These are phyloP conservation scores for Boletus sp. DNA, from an alignment of 1,284 basidiomycete genomes.

Conservation along the genomic window DNA sequence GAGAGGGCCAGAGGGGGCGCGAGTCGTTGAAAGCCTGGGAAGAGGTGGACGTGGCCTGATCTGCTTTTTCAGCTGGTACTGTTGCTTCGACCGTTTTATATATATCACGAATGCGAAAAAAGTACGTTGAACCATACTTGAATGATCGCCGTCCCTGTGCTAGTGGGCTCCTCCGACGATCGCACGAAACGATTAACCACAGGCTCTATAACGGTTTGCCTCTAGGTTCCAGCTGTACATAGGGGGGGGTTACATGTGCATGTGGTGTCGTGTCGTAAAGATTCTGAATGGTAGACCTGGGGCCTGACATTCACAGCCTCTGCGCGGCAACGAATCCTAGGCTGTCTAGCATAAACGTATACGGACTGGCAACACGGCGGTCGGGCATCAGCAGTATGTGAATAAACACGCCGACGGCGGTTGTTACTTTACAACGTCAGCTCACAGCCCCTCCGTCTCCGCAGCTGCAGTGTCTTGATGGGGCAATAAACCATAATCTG, in stretches of 20 bases:
- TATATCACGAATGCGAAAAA: conserved; percentile 31
- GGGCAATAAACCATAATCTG: conserved; percentile 10
- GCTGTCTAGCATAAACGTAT: too few species aligned
- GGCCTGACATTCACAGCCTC: too few species aligned
- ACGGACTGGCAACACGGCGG: too few species aligned
- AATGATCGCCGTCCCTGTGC: conserved; percentile 3
- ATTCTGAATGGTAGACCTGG: neutral
- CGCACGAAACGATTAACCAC: neutral
- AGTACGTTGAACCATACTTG: conserved; percentile 25
- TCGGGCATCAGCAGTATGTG: too few species aligned
- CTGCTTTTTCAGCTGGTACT: conserved; percentile 20
- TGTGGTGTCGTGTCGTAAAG: neutral
- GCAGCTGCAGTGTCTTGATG: neutral
- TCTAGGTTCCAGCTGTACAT: neutral
- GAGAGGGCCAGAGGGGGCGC: too few species aligned
- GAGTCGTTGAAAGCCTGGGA: conserved; percentile 16
- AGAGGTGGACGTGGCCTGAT: conserved; percentile 19
- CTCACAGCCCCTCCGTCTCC: neutral
- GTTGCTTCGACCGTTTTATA: conserved; percentile 30
- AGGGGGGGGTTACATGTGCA: too few species aligned
- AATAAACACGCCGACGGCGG: neutral
- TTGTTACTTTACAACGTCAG: neutral
- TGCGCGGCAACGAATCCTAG: too few species aligned
- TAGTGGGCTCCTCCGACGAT: neutral
- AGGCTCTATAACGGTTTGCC: conserved; percentile 9